phyloP scores from a whole-genome alignment of 306 rosid species.

The Citrullus mucosospermus region DNA sequence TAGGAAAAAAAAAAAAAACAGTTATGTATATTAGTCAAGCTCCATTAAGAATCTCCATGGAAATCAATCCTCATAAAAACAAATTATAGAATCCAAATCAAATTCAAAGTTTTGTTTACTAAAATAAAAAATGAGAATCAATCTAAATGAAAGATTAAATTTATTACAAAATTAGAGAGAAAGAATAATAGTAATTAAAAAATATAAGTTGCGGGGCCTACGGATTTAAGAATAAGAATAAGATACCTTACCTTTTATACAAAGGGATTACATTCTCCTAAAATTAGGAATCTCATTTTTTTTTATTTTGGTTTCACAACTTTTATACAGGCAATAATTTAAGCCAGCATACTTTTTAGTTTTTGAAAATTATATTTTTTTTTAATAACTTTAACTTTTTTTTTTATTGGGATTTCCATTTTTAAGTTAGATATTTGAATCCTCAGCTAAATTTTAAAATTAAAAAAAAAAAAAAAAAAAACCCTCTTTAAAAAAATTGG shows the following conservation, averaged over 20 bases:
- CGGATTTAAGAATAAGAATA: neutral
- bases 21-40: neutral
- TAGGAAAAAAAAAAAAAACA: neutral
- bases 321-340: too few species aligned
- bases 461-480: too few species aligned
- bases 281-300: neutral
- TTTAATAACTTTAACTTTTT: too few species aligned
- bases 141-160: neutral
- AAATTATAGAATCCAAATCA: neutral
- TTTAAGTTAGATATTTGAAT: too few species aligned
- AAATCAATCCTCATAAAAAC: neutral
- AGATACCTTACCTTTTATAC: neutral
- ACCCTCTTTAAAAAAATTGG: too few species aligned
- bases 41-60: neutral
- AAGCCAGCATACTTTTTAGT: too few species aligned
- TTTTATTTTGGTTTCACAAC: too few species aligned
- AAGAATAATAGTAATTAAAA: neutral
- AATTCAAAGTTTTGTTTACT: neutral
- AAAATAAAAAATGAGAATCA: neutral
- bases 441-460: too few species aligned
- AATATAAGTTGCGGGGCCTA: neutral
- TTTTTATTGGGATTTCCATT: too few species aligned
- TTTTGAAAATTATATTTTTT: too few species aligned
- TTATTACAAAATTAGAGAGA: neutral
- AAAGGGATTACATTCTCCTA: too few species aligned